phyloP scores from a whole-genome alignment of 495 filamentous ascomycete species.

The Lophiotrema nucula region DNA sequence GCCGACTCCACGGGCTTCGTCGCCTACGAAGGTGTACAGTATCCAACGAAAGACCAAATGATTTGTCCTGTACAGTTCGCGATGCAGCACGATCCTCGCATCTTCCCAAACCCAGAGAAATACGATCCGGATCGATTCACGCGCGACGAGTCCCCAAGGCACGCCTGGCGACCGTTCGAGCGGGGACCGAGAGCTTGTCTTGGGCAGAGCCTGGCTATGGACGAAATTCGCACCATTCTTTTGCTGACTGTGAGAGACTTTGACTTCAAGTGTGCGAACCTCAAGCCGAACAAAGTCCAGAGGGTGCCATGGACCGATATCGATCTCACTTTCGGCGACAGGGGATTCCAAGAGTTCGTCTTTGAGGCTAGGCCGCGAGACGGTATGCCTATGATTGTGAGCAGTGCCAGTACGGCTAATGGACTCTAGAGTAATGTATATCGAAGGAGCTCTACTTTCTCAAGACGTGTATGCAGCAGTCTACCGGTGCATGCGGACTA shows the following conservation, averaged over 20 bases:
- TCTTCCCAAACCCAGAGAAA: slow-evolving; percentile 22
- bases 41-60: slow-evolving; percentile 12
- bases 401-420: neutral
- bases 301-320: slow-evolving; percentile 17
- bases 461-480: too few relatives aligned
- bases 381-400: slow-evolving; percentile 26
- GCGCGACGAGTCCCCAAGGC: neutral
- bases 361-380: slow-evolving; percentile 26
- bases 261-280: slow-evolving; percentile 21
- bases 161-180: slow-evolving; percentile 25
- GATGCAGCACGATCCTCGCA: slow-evolving; percentile 18
- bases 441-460: too few relatives aligned
- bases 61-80: slow-evolving; percentile 5
- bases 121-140: slow-evolving; percentile 31
- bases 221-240: slow-evolving; percentile 21
- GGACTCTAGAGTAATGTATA: too few relatives aligned
- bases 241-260: slow-evolving; percentile 26
- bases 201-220: slow-evolving; percentile 26
- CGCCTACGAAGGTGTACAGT: slow-evolving; percentile 13
- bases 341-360: slow-evolving; percentile 24
- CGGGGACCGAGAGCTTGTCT: slow-evolving; percentile 19
- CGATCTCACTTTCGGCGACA: slow-evolving; percentile 23
- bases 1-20: slow-evolving; percentile 1
- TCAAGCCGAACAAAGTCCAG: slow-evolving; percentile 17
- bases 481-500: too few relatives aligned